Evolutionary conservation across 257 asterid genomes (phyloP), one percentile per base, ranked within the genome.

Genomic region (Ajuga chamaepitys): DNA sequence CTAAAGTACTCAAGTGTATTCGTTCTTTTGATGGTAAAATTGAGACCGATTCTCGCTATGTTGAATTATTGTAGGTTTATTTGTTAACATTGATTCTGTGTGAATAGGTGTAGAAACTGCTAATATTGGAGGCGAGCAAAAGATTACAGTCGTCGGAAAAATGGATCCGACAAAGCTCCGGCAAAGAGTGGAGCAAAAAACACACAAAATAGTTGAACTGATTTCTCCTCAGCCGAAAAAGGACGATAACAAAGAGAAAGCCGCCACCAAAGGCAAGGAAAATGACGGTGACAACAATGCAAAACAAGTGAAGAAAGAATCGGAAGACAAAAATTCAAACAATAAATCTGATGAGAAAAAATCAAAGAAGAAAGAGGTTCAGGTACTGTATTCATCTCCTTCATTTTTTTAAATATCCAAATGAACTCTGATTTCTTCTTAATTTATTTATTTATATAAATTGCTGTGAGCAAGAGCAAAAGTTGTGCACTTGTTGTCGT

Each of bases 141-240:
- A 74, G 81, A 70, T 88, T 24, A 80, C 84, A 26, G 91, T 85
- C 68, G 74, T 74, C 7, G 95, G 96, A 3, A 81, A 81, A 57
- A 81, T 85, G 1, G 87, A 88, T 70, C 87, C 95, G 72, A 66
- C 32, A 70, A 82, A 83, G 75, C 88, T 91, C 64, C 72, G 86
- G 46, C 89, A 77, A 12, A 74, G 63, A 20, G 57, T 85, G 61
- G 95, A 86, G 82, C 52, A 78, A 51, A 88, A 83, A 45, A 75
- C 84, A 0, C 88, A 77, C 73, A 81, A 70, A 38, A 81, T 67
- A 10, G 81, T 91, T 4, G 89, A 86, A 18, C 73, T 91, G 12
- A 55, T 91, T 56, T 80, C 95, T 20, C 91, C 95, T n/a, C 70
- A 47, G 13, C 80, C 78, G 0, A 88, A 62, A 26, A 76, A 76